A percentile compares a stretch with the other conserved stretches of the same genome.
Conservation (phyloP, 2,329 filamentous ascomycete species). For the Didymella keratinophila region DNA sequence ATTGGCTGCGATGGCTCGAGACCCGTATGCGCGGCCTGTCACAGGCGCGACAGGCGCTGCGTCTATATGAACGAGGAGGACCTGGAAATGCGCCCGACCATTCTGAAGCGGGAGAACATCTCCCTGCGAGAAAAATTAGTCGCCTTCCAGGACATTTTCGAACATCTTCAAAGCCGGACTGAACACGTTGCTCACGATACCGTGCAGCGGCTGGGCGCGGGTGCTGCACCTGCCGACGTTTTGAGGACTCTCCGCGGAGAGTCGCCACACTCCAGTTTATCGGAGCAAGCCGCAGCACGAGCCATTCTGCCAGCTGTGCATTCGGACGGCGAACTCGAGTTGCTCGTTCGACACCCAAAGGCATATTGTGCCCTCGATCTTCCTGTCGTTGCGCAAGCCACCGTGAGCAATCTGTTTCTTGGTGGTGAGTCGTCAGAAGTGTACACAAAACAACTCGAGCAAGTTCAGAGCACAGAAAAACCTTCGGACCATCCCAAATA, state of each 20-base stretch:
- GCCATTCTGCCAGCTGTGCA: slow-evolving; percentile 20
- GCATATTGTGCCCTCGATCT: slow-evolving; percentile 21
- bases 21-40: slow-evolving; percentile 22
- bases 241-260: slow-evolving; percentile 19
- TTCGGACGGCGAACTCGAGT: slow-evolving; percentile 23
- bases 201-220: slow-evolving; percentile 18
- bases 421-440: slow-evolving; percentile 6
- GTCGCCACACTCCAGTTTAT: slow-evolving; percentile 5
- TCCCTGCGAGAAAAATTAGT: slow-evolving; percentile 19
- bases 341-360: slow-evolving; percentile 21
- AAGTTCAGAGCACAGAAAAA: background rate
- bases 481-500: slow-evolving; percentile 10
- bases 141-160: slow-evolving; percentile 17
- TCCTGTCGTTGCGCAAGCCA: slow-evolving; percentile 7
- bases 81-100: slow-evolving; percentile 21
- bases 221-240: slow-evolving; percentile 15
- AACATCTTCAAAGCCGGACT: slow-evolving; percentile 16
- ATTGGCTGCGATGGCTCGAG: slow-evolving; percentile 23
- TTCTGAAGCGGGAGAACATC: slow-evolving; percentile 23
- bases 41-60: slow-evolving; percentile 15
- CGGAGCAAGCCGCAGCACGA: slow-evolving; percentile 20
- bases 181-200: slow-evolving; percentile 17
- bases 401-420: slow-evolving; percentile 14
- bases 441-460: slow-evolving; percentile 6
- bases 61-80: slow-evolving; percentile 24